Percentiles rank a stretch among this genome's conserved stretches.
These are phyloP conservation scores for Periconia sp. DNA, from an alignment of 2,329 filamentous ascomycete species.

Conservation along the genomic window DNA sequence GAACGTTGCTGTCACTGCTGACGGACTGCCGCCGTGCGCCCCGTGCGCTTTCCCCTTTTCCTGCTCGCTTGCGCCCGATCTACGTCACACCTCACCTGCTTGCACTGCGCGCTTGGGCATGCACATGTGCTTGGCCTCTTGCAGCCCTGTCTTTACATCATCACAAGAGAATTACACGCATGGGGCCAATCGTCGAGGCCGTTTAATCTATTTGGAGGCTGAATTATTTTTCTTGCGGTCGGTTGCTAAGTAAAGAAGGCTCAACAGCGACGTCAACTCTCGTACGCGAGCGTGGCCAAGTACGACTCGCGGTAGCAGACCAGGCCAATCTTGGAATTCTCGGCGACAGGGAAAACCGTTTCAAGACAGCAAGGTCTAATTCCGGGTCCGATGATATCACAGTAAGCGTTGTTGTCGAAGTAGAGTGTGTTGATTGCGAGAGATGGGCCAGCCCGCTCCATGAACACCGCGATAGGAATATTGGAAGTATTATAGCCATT, in stretches of 20 bases:
- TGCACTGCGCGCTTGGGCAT: background rate
- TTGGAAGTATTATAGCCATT: constrained; percentile 2
- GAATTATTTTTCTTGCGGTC: constrained; percentile 3
- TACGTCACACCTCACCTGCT: constrained; percentile 21
- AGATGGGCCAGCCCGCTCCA: background rate
- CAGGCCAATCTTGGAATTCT: too few species aligned
- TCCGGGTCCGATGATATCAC: constrained; percentile 1
- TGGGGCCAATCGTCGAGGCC: constrained; percentile 15
- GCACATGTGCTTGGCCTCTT: constrained; percentile 16
- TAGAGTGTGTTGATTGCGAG: constrained; percentile 1
- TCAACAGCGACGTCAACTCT: constrained; percentile 13
- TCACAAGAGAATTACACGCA: constrained; percentile 4
- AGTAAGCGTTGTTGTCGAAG: background rate
- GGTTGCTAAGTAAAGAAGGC: background rate
- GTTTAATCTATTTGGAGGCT: constrained; percentile 15
- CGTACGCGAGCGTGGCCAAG: constrained; percentile 23
- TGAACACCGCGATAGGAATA: background rate
- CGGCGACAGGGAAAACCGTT: background rate
- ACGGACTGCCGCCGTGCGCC: constrained; percentile 9
- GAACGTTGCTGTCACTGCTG: constrained; percentile 4
- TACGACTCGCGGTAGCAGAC: too few species aligned
- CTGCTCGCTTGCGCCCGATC: constrained; percentile 22
- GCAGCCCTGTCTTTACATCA: constrained; percentile 27
- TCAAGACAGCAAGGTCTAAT: background rate
- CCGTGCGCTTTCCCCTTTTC: constrained; percentile 17